Percentiles rank a stretch among this genome's conserved stretches.
These are phyloP conservation scores for Cystoisospora suis DNA, from an alignment of 169 alveolate genomes.

Conservation along the genomic window DNA sequence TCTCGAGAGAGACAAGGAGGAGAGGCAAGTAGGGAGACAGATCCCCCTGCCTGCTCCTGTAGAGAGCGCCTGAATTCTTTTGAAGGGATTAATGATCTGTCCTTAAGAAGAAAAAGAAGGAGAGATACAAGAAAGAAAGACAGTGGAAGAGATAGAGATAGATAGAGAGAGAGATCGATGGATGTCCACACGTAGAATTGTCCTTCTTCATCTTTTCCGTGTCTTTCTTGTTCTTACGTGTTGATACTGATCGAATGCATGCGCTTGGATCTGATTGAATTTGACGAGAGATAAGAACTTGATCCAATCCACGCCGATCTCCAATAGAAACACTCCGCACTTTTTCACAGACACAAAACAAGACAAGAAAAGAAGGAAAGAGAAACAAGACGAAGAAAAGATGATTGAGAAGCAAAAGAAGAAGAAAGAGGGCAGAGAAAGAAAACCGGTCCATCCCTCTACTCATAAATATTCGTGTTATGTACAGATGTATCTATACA, in stretches of 20 bases:
- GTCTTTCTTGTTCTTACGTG: background rate
- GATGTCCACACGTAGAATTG: background rate
- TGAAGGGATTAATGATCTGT: too few relatives aligned
- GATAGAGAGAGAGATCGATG: background rate
- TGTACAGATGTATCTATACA: too few relatives aligned
- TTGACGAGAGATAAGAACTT: constrained; percentile 84
- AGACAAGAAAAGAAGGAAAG: background rate
- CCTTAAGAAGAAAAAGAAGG: too few relatives aligned
- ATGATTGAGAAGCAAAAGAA: background rate
- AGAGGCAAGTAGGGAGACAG: too few relatives aligned
- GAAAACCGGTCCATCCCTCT: too few relatives aligned
- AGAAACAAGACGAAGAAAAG: background rate
- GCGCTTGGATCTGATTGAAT: constrained; percentile 80
- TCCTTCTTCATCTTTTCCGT: background rate
- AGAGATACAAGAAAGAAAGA: too few relatives aligned
- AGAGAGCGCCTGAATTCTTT: too few relatives aligned
- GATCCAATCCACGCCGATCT: constrained; percentile 84
- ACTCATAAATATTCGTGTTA: too few relatives aligned
- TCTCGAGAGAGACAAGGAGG: too few relatives aligned
- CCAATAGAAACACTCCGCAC: constrained; percentile 76
- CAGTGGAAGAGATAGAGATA: too few relatives aligned
- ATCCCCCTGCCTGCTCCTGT: too few relatives aligned
- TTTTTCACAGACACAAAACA: constrained; percentile 58
- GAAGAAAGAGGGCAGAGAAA: background rate
- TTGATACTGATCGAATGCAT: constrained; percentile 66